Evolutionary conservation across 768 basidiomycete genomes (phyloP), one percentile per base, ranked within the genome.

Genomic region (Leccinum uliginosum): DNA sequence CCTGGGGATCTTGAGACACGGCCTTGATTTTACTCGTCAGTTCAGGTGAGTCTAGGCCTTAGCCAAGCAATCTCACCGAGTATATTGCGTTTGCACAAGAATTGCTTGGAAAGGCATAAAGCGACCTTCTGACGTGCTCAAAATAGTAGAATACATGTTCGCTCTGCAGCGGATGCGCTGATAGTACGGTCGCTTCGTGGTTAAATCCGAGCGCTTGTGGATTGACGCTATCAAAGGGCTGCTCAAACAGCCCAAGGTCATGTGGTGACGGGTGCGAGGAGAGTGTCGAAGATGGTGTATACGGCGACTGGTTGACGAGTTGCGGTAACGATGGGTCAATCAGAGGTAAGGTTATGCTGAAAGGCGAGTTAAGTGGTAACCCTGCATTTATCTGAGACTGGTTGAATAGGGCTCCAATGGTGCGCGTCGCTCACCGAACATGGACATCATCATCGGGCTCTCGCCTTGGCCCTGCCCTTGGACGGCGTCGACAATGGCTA

Each of bases 141-240:
- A 92, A 90, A 70, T 90, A 91, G 71, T 90, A 87, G 62, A 84
- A 73, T 52, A 89, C 81, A 59, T 84, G 80, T 35, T 84, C 80
- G 54, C 80, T 77, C 61, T 83, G 80, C 40, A 80, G 68, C 54
- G 72, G 74, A 59, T 80, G 78, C 40, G 71, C 71, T 26, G 73
- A 58, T 53, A 78, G 59, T 14, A 62, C 55, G 29, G 55, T 53
- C 15, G 50, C 4, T 24, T 67, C 69, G 1, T 59, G 67, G 48
- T 48, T 60, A 51, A 67, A 71, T 32, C 69, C 51, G 55, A 70
- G 60, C 67, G 70, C 44, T 62, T 65, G 65, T 60, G 67, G 66
- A 24, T 73, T 32, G 48, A 72, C 61, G 27, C 67, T 71, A 7
- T 75, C 75, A 55, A 74, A 80, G 11, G 59, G 51, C 52, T 66